A percentile compares a stretch with the other conserved stretches of the same genome.
These are phyloP conservation scores for Lachnellula subtilissima DNA, from an alignment of 2,329 filamentous ascomycete species.

Conservation along the genomic window DNA sequence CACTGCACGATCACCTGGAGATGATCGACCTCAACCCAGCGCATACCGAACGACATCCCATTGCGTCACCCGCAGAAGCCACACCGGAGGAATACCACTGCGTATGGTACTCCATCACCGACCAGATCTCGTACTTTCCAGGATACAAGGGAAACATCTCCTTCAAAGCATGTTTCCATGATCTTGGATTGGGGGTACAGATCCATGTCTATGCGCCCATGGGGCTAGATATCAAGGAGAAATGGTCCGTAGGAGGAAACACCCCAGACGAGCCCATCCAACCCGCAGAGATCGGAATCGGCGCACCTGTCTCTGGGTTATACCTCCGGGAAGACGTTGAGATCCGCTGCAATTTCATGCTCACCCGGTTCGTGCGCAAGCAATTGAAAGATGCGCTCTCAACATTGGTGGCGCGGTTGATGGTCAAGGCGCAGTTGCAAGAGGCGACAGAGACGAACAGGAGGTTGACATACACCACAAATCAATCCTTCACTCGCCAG, in stretches of 20 bases:
- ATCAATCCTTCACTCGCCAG: not conserved
- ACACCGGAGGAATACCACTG: slow-evolving; percentile 65
- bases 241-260: slow-evolving; percentile 70
- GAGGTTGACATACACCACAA: slow-evolving; percentile 11
- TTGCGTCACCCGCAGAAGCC: slow-evolving; percentile 62
- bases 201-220: slow-evolving; percentile 80
- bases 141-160: slow-evolving; percentile 60
- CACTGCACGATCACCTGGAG: slow-evolving; percentile 66
- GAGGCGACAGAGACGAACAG: slow-evolving; percentile 23
- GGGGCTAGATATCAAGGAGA: slow-evolving; percentile 70
- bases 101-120: slow-evolving; percentile 73
- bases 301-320: slow-evolving; percentile 61
- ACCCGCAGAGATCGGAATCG: slow-evolving; percentile 60
- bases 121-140: slow-evolving; percentile 71
- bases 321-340: slow-evolving; percentile 80
- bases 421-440: slow-evolving; percentile 42
- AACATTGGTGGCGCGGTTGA: slow-evolving; percentile 61
- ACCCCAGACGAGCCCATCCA: slow-evolving; percentile 64
- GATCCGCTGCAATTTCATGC: slow-evolving; percentile 71
- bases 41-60: slow-evolving; percentile 64
- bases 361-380: slow-evolving; percentile 72
- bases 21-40: slow-evolving; percentile 87
- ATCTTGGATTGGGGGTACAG: slow-evolving; percentile 66
- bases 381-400: slow-evolving; percentile 72
- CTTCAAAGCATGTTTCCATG: slow-evolving; percentile 77